Base-by-base conservation (phyloP, 805 yeast genomes). In the Wickerhamomyces pijperi region DNA sequence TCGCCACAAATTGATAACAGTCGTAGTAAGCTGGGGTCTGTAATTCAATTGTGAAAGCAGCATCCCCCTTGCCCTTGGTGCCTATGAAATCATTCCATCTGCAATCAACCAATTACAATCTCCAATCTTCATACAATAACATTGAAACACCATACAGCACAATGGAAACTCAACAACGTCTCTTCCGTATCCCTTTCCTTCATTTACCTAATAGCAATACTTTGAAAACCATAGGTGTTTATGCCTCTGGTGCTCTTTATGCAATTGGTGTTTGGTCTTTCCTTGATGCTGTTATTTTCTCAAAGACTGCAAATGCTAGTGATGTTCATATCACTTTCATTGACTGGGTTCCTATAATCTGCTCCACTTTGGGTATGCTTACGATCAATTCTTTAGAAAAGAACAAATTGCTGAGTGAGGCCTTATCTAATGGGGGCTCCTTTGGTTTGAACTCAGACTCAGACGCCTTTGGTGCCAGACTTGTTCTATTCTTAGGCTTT, bases 261-360 rank as follows among this genome's bases (percentile, higher is more conserved):
- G 82, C 96, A 32, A 58, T 82, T 39, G 97, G 95, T 7, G 79
- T 90, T 55, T 90, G 96, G 94, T 64, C 80, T 17, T 75, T 90
- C 60, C 60, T 92, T 16, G 97, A 90, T 60, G 85, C 95, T 1
- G 87, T 94, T 2, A 71, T 92, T 28, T 90, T 76, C 60, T 82
- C 94, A 34, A 79, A 76, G 46, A 81, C 86, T 15, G 80, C 79
- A 36, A 90, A 90, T 64, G 95, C 87, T 1, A 81, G 95, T 0
- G 67, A 68, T 34, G 85, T 87, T 6, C 97, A 90, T 56, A 85
- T 92, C 21, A 78, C 90, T 4, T 84, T 90, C 54, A 80, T 85
- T 32, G 98, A 90, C 62, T 90, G 98, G 98, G 76, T 92, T 38
- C 98, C 98, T 4, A 77, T 83, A 46, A 71, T 90, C 21, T 82